A percentile compares a stretch with the other conserved stretches of the same genome.
Evolutionary conservation across 2,329 filamentous ascomycete species (phyloP).

Genomic region (Cladosporium sp.): DNA sequence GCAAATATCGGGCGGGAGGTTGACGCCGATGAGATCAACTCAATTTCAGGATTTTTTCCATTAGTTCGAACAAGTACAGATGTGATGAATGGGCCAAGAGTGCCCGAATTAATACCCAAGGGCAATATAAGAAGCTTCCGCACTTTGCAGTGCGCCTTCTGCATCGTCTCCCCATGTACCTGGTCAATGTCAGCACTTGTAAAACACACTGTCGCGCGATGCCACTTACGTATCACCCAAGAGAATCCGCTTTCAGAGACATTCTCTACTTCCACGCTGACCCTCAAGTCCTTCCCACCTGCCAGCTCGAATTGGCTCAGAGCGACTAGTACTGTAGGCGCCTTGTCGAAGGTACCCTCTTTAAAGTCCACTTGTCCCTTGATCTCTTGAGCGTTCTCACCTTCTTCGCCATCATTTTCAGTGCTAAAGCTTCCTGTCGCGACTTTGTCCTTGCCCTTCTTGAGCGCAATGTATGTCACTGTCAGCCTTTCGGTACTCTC

Average conservation of each 20-base stretch:
- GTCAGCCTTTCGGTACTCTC: constrained; percentile 22
- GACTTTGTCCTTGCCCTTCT: constrained; percentile 26
- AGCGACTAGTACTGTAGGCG: constrained; percentile 25
- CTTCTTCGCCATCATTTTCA: constrained; percentile 13
- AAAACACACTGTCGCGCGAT: neutral
- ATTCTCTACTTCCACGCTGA: constrained; percentile 20
- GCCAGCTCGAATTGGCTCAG: constrained; percentile 18
- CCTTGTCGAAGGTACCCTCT: constrained; percentile 21
- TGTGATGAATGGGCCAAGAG: neutral
- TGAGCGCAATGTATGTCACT: constrained; percentile 25
- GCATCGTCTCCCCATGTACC: constrained; percentile 17
- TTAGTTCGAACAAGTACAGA: neutral
- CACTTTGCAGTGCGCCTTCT: constrained; percentile 7
- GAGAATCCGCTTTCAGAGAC: constrained; percentile 15
- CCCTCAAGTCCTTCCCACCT: constrained; percentile 17
- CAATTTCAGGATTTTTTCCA: neutral
- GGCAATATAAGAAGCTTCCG: constrained; percentile 19
- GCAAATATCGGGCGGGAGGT: neutral
- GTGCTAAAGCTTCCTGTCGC: constrained; percentile 25
- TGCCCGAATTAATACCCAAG: constrained; percentile 16
- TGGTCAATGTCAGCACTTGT: constrained; percentile 4
- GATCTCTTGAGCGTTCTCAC: constrained; percentile 7
- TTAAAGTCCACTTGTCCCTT: constrained; percentile 23
- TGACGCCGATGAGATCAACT: neutral
- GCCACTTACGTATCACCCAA: constrained; percentile 19